Evolutionary conservation across 768 basidiomycete genomes (phyloP).

Genomic region (Suillus americanus): DNA sequence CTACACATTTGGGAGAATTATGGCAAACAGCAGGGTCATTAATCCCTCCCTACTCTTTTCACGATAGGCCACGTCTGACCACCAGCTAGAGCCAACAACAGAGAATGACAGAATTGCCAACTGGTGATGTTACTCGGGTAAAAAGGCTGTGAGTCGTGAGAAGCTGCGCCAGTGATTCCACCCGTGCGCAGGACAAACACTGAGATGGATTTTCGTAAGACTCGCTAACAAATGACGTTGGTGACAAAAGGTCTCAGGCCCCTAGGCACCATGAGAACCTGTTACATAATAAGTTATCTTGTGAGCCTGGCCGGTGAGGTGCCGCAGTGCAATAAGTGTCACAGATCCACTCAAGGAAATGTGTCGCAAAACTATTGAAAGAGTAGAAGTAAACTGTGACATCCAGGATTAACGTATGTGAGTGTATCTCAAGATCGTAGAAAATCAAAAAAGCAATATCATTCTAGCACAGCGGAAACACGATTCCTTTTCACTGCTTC

Average conservation of each 20-base stretch:
- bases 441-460: slow-evolving; percentile 16
- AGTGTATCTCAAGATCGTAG: background rate
- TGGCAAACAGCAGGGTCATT: background rate
- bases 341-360: background rate
- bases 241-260: background rate
- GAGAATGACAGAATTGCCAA: background rate
- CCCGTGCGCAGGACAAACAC: too few species aligned
- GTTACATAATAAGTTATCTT: background rate
- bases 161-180: too few species aligned
- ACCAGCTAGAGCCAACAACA: background rate
- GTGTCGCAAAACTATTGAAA: background rate
- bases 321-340: background rate
- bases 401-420: background rate
- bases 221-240: background rate
- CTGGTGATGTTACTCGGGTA: background rate
- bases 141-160: background rate
- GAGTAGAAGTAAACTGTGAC: background rate
- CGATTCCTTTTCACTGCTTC: slow-evolving; percentile 21
- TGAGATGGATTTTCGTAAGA: too few species aligned
- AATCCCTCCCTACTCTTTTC: background rate
- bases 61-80: background rate
- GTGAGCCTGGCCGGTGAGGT: too few species aligned
- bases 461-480: slow-evolving; percentile 28
- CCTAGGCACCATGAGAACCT: background rate
- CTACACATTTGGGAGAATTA: background rate